Evolutionary conservation across 805 yeast species (phyloP).

Genomic region (Gaillardinia entomophila): DNA sequence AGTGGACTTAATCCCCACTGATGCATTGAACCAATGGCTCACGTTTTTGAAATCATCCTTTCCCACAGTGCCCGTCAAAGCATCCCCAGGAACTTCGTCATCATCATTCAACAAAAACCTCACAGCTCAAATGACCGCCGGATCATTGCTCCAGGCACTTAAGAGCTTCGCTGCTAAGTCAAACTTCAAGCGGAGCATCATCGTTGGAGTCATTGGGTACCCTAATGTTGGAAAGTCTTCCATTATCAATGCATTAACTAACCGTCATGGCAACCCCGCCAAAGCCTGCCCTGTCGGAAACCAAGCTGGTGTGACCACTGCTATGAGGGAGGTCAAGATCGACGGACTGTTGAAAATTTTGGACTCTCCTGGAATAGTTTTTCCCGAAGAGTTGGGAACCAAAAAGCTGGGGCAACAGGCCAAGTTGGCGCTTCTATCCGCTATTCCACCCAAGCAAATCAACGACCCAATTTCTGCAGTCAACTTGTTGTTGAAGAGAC

Average conservation of each 20-base stretch:
- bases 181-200: constrained; percentile 80
- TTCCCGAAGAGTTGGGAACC: constrained; percentile 57
- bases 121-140: constrained; percentile 66
- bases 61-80: constrained; percentile 88
- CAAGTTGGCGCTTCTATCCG: constrained; percentile 82
- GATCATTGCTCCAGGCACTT: constrained; percentile 68
- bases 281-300: constrained; percentile 95
- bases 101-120: constrained; percentile 68
- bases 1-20: constrained; percentile 87
- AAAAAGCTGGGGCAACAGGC: constrained; percentile 68
- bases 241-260: constrained; percentile 80
- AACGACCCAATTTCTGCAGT: constrained; percentile 83
- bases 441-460: constrained; percentile 82
- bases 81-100: constrained; percentile 65
- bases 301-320: constrained; percentile 94
- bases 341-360: constrained; percentile 83
- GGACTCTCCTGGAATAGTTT: constrained; percentile 97
- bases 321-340: constrained; percentile 85
- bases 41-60: constrained; percentile 71
- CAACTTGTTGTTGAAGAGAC: constrained; percentile 65
- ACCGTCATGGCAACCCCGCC: constrained; percentile 68
- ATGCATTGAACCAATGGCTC: constrained; percentile 79
- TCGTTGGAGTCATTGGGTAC: constrained; percentile 95
- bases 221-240: constrained; percentile 98
- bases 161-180: constrained; percentile 81